Evolutionary conservation across 768 basidiomycete genomes (phyloP).

Genomic region (Suillus cothurnatus): DNA sequence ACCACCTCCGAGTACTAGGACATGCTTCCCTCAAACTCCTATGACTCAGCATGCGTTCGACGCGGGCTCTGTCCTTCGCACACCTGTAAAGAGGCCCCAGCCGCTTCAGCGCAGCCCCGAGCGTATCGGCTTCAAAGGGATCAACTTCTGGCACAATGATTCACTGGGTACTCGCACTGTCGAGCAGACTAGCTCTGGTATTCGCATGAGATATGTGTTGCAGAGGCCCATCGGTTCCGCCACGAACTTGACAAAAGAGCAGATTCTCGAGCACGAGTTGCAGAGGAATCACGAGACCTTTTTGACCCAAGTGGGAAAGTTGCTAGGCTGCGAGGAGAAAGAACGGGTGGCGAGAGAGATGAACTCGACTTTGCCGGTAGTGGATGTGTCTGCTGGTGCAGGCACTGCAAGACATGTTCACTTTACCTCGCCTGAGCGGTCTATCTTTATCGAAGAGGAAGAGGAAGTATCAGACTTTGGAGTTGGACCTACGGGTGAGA

Average conservation of each 20-base stretch:
- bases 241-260: slow-evolving; percentile 19
- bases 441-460: slow-evolving; percentile 16
- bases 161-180: slow-evolving; percentile 16
- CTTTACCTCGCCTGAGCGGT: slow-evolving; percentile 13
- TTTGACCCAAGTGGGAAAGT: slow-evolving; percentile 24
- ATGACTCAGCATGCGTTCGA: slow-evolving; percentile 22
- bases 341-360: slow-evolving; percentile 16
- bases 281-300: slow-evolving; percentile 17
- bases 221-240: slow-evolving; percentile 22
- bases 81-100: slow-evolving; percentile 29
- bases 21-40: slow-evolving; percentile 23
- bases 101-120: slow-evolving; percentile 31
- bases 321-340: slow-evolving; percentile 13
- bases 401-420: slow-evolving; percentile 3
- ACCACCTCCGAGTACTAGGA: slow-evolving; percentile 6
- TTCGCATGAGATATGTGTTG: slow-evolving; percentile 21
- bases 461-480: background rate
- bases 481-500: slow-evolving; percentile 26
- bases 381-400: slow-evolving; percentile 15
- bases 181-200: background rate
- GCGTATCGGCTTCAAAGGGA: slow-evolving; percentile 31
- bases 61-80: slow-evolving; percentile 33
- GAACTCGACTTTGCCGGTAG: slow-evolving; percentile 5
- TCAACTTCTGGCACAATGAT: slow-evolving; percentile 24
- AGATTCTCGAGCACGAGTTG: slow-evolving; percentile 10